phyloP scores from a whole-genome alignment of 768 basidiomycete genomes.

The Xerocomus spinulosus region DNA sequence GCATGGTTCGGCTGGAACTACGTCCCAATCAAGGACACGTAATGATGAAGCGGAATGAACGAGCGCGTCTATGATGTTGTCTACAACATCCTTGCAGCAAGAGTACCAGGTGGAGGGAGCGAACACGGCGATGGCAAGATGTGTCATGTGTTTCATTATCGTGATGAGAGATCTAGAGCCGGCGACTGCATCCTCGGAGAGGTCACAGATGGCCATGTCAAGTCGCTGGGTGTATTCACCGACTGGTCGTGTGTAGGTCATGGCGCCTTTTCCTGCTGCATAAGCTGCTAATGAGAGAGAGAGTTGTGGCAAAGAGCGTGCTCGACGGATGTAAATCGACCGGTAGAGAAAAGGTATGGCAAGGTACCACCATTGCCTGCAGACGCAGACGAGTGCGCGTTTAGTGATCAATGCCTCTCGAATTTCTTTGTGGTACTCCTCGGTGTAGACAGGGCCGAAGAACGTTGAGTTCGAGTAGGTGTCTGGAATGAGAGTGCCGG shows the following conservation, averaged over 20 bases:
- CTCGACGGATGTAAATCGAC: slow-evolving; percentile 21
- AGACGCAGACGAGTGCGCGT: slow-evolving; percentile 25
- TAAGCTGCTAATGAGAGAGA: slow-evolving; percentile 10
- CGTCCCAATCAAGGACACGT: slow-evolving; percentile 20
- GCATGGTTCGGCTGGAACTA: not conserved
- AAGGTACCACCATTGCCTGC: slow-evolving; percentile 26
- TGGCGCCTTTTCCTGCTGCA: slow-evolving; percentile 3
- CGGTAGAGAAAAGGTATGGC: slow-evolving; percentile 21
- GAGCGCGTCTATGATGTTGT: slow-evolving; percentile 14
- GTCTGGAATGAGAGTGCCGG: slow-evolving; percentile 19
- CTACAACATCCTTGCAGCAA: not conserved
- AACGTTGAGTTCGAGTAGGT: slow-evolving; percentile 14
- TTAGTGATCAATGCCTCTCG: slow-evolving; percentile 23
- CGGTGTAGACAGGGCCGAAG: slow-evolving; percentile 8
- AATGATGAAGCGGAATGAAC: slow-evolving; percentile 11
- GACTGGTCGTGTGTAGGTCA: slow-evolving; percentile 9
- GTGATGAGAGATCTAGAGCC: slow-evolving; percentile 7
- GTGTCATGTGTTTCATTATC: slow-evolving; percentile 15
- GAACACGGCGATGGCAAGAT: slow-evolving; percentile 21
- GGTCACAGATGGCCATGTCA: slow-evolving; percentile 24
- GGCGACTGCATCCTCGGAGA: not conserved
- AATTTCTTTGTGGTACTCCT: slow-evolving; percentile 1
- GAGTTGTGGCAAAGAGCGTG: slow-evolving; percentile 16
- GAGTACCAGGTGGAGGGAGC: not conserved
- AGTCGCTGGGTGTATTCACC: slow-evolving; percentile 24